Evolutionary conservation across 345 rosid species (phyloP), one percentile per base, ranked within the genome.

Genomic region (Brassica nigra): DNA sequence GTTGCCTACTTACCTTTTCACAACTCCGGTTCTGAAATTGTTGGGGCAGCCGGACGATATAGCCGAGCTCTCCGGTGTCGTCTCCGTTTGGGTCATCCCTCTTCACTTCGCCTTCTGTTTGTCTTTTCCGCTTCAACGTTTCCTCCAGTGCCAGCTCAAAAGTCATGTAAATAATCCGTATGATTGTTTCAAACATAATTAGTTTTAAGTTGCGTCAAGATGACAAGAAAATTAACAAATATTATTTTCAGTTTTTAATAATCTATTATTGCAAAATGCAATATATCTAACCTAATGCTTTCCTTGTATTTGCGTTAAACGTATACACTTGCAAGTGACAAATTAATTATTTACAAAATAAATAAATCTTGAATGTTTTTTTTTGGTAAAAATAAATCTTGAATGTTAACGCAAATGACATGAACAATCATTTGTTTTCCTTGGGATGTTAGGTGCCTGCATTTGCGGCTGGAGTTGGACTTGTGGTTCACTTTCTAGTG

Each of bases 21-120:
- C 95, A 5, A 69, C 87, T 16, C 92, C 90, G 8, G 27, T 89
- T 28, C 74, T 90, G 8, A 90, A 89, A 72, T 47, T 63, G 5
- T n/a, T 90, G 0, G 93, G 93, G 0, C 96, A 89, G 80, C 88
- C 90, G 0, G 86, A 88, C 0, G 91, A 89, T 5, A 88, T 89
- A 16, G 93, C 96, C 0, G 93, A 89, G 85, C 75, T 81, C 52
- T 85, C 90, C 1, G 88, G 89, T 18, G 34, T 59, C 8, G 88
- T 79, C 6, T 87, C 92, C 9, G 0, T 71, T 34, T 91, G 89
- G 90, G 58, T 82, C 75, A 79, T 88, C 8, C 93, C 96, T 4
- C 66, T 84, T 42, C 96, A 91, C 16, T 91, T 91, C 65, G 87
- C 91, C 77, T 88, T 85, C 9, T 87, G 87, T 8, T 84, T 89